Base-by-base conservation (phyloP, 768 basidiomycete genomes). In the Termitomyces sp. region DNA sequence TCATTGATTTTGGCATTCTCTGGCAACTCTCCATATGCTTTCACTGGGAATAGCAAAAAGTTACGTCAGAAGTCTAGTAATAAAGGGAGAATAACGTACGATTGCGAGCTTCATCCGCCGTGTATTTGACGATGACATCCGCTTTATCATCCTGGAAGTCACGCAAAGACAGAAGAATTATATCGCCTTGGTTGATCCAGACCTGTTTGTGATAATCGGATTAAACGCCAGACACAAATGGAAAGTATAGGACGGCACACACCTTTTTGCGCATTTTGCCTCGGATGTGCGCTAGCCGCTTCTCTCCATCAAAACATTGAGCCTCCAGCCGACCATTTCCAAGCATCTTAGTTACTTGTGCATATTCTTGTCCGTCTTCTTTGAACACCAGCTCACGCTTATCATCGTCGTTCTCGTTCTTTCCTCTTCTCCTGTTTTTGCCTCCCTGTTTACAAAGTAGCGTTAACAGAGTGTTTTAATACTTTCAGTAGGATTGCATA, bases 201-300 rank as follows among this genome's bases (percentile, higher is more conserved):
- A 98, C 94, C 95, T 98, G n/a, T n/a, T 30, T 33, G 9, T 20
- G 53, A 50, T 22, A 52, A 28, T 40, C 28, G 38, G 16, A 18
- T 57, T 48, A 16, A 16, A 53, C 59, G 60, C 63, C 57, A 53
- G 36, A 20, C 26, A n/a, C 42, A 52, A 18, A 24, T 30, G 56
- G 28, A 22, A 64, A 22, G n/a, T 30, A 20, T 33, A 12, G 36
- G 14, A 53, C n/a, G 9, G 45, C 6, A 72, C 84, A 60, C 64
- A 89, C 96, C 90, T 99, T 99, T 77, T 98, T 99, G 66, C 97
- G 78, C 96, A 99, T 95, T 78, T 98, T 98, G 40, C 97, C 97
- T 75, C 97, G 83, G 66, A 99, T 98, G 71, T 99, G 97, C 9
- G 94, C 95, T 71, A 98, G 78, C 68, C 97, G 81, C 75, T 97